Percentiles rank a stretch among this genome's conserved stretches.
phyloP scores from a whole-genome alignment of 1,284 basidiomycete species.

The Blastosporella zonata region DNA sequence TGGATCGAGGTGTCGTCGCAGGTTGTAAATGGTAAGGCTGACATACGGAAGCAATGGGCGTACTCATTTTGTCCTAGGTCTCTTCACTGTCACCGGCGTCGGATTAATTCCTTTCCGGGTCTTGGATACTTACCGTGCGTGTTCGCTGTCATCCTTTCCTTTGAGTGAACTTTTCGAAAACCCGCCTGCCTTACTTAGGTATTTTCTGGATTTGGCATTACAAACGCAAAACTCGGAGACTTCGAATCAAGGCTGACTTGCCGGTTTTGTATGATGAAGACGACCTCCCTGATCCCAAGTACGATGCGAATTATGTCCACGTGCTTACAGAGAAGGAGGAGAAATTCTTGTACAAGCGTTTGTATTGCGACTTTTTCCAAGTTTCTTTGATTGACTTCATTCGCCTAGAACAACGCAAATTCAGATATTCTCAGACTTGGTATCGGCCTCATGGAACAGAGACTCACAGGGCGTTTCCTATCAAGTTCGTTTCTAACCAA shows the following conservation, averaged over 20 bases:
- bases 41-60: neutral
- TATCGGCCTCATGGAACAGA: slow-evolving; percentile 85
- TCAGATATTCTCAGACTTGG: slow-evolving; percentile 76
- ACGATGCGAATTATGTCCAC: slow-evolving; percentile 72
- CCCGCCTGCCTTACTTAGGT: slow-evolving; percentile 39
- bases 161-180: neutral
- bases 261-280: slow-evolving; percentile 70
- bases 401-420: slow-evolving; percentile 60
- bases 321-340: slow-evolving; percentile 75
- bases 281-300: slow-evolving; percentile 74
- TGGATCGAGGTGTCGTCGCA: slow-evolving; percentile 82
- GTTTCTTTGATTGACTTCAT: neutral
- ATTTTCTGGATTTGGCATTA: slow-evolving; percentile 75
- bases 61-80: slow-evolving; percentile 35
- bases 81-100: slow-evolving; percentile 80
- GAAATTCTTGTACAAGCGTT: slow-evolving; percentile 64
- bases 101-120: slow-evolving; percentile 73
- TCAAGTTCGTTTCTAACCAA: slow-evolving; percentile 45
- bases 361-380: slow-evolving; percentile 23
- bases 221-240: slow-evolving; percentile 53
- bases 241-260: slow-evolving; percentile 59
- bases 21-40: slow-evolving; percentile 60
- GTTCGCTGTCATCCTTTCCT: neutral
- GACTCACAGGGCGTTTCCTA: slow-evolving; percentile 85
- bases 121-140: slow-evolving; percentile 75